Evolutionary conservation across 2,329 filamentous ascomycete genomes (phyloP).

Genomic region (Plenodomus tracheiphilus): DNA sequence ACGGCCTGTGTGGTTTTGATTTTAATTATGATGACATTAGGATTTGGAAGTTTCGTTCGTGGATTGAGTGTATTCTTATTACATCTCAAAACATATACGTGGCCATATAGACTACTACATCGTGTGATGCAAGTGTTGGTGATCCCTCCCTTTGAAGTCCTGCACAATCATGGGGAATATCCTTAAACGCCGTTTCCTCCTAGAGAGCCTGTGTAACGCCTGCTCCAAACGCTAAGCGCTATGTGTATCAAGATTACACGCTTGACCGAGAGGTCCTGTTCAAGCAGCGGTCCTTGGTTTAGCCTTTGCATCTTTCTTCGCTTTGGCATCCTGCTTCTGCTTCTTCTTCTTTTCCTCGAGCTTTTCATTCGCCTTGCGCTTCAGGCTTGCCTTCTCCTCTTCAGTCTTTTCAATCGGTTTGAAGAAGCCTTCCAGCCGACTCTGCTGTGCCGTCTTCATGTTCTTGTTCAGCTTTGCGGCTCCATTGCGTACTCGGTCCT

Average conservation of each 20-base stretch:
- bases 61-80: too few relatives aligned
- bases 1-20: too few relatives aligned
- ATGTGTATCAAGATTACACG: too few relatives aligned
- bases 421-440: constrained; percentile 93
- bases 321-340: constrained; percentile 90
- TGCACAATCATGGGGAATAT: background rate
- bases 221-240: too few relatives aligned
- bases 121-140: background rate
- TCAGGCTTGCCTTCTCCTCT: constrained; percentile 79
- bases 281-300: constrained; percentile 61
- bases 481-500: constrained; percentile 83
- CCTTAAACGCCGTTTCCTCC: background rate
- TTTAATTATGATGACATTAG: too few relatives aligned
- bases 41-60: too few relatives aligned
- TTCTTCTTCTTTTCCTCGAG: constrained; percentile 93
- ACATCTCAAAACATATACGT: too few relatives aligned
- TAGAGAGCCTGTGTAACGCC: background rate
- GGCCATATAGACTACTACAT: background rate
- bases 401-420: constrained; percentile 88
- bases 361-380: constrained; percentile 93
- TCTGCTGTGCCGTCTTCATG: constrained; percentile 87
- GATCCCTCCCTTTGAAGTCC: background rate
- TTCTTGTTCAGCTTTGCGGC: constrained; percentile 84
- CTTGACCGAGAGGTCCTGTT: background rate
- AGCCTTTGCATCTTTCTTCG: constrained; percentile 87